A percentile compares a stretch with the other conserved stretches of the same genome.
These are phyloP conservation scores for Priceomyces fermenticarens DNA, from an alignment of 805 yeast genomes.

Conservation along the genomic window DNA sequence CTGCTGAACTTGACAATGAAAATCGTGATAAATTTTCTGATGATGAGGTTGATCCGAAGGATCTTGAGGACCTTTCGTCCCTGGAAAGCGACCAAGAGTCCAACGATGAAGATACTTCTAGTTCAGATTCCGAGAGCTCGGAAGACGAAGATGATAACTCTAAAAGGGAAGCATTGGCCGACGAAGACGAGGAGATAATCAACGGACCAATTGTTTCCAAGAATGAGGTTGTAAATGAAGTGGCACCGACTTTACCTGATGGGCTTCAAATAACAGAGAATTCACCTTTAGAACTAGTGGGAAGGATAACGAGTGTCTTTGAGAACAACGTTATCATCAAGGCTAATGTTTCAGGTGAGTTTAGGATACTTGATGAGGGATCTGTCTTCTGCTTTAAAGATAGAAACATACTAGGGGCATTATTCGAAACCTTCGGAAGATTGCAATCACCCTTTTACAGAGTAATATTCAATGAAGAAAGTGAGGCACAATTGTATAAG, in stretches of 20 bases:
- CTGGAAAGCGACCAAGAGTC: constrained; percentile 10
- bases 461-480: constrained; percentile 58
- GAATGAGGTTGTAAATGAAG: constrained; percentile 71
- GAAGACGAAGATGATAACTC: constrained; percentile 54
- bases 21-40: constrained; percentile 19
- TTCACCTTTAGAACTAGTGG: constrained; percentile 70
- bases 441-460: constrained; percentile 79
- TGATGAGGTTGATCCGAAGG: constrained; percentile 24
- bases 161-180: constrained; percentile 23
- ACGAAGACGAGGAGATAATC: constrained; percentile 41
- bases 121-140: constrained; percentile 13
- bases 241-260: constrained; percentile 64
- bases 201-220: constrained; percentile 73
- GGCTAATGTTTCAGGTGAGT: constrained; percentile 79
- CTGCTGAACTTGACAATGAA: constrained; percentile 1
- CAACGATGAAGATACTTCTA: constrained; percentile 7
- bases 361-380: constrained; percentile 74
- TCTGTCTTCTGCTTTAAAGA: constrained; percentile 78
- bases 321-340: constrained; percentile 70
- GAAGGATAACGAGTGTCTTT: constrained; percentile 64
- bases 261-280: constrained; percentile 56
- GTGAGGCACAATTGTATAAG: constrained; percentile 45
- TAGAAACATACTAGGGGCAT: constrained; percentile 65
- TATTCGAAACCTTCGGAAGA: constrained; percentile 89
- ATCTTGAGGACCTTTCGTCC: constrained; percentile 7